phyloP scores from a whole-genome alignment of 495 filamentous ascomycete species.

The Trichoderma reesei region DNA sequence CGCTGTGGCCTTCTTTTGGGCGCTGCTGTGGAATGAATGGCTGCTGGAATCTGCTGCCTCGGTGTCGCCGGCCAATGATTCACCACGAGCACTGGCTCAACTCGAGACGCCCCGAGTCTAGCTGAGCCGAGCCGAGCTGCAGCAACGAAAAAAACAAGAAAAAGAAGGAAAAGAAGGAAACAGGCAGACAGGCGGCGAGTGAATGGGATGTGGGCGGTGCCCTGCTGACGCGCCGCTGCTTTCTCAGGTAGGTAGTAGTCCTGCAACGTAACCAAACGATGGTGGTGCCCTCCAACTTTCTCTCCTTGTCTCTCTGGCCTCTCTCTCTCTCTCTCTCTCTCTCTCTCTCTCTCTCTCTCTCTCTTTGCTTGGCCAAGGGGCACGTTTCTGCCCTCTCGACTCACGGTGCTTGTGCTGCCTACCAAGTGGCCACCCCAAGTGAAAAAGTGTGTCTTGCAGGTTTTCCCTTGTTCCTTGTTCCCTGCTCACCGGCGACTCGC shows the following conservation, averaged over 20 bases:
- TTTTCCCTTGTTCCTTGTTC: background rate
- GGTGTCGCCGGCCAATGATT: background rate
- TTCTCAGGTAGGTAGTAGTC: too few species aligned
- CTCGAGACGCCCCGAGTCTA: background rate
- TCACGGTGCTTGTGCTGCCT: constrained; percentile 2
- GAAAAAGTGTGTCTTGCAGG: constrained; percentile 1
- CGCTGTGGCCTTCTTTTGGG: background rate
- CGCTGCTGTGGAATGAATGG: background rate
- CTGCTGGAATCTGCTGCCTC: background rate
- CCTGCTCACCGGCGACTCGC: too few species aligned
- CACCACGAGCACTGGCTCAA: background rate
- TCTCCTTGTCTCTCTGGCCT: too few species aligned
- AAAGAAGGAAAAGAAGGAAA: background rate
- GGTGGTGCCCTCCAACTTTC: too few species aligned
- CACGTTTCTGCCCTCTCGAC: too few species aligned
- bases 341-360: too few species aligned
- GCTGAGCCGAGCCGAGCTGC: background rate
- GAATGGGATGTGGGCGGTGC: background rate
- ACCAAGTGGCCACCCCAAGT: background rate
- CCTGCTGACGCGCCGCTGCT: constrained; percentile 1
- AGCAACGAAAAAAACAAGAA: background rate
- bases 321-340: background rate
- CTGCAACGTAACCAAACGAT: background rate
- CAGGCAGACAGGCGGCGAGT: background rate
- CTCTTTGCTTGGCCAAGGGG: too few species aligned